Percentiles rank a stretch among this genome's conserved stretches.
Conservation (phyloP, 805 yeast species). For the Kodamaea fukazawae region DNA sequence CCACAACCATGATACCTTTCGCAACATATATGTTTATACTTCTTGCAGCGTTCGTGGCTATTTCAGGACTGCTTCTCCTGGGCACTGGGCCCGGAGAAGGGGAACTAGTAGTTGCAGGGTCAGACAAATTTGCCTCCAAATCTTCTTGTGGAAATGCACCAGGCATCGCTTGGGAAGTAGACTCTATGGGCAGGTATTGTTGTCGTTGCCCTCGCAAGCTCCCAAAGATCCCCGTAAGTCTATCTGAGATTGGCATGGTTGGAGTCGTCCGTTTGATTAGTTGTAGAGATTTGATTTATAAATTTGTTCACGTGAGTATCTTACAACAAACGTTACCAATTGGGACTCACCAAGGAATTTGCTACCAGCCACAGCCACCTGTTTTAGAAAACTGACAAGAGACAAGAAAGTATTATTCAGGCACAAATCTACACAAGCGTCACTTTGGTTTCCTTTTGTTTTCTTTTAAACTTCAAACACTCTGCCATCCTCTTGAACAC, state of each 20-base stretch:
- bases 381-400: too few species aligned
- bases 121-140: slow-evolving; percentile 9
- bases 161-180: slow-evolving; percentile 15
- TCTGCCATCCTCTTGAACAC: too few species aligned
- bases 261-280: neutral
- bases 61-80: neutral
- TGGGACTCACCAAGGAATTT: too few species aligned
- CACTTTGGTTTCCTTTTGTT: too few species aligned
- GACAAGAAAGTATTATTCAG: too few species aligned
- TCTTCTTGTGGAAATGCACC: slow-evolving; percentile 22
- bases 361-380: too few species aligned
- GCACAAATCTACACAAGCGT: too few species aligned
- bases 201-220: slow-evolving; percentile 9
- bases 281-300: neutral
- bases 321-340: too few species aligned
- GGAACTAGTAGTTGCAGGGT: slow-evolving; percentile 1
- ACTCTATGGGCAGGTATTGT: slow-evolving; percentile 5
- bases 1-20: slow-evolving; percentile 4
- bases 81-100: neutral
- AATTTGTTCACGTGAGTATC: slow-evolving; percentile 7
- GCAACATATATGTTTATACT: neutral
- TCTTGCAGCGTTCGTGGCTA: neutral
- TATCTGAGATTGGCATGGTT: slow-evolving; percentile 1
- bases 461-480: too few species aligned
- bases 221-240: too few species aligned